Conservation (phyloP, 305 asterid species). For the Fraxinus greggii region DNA sequence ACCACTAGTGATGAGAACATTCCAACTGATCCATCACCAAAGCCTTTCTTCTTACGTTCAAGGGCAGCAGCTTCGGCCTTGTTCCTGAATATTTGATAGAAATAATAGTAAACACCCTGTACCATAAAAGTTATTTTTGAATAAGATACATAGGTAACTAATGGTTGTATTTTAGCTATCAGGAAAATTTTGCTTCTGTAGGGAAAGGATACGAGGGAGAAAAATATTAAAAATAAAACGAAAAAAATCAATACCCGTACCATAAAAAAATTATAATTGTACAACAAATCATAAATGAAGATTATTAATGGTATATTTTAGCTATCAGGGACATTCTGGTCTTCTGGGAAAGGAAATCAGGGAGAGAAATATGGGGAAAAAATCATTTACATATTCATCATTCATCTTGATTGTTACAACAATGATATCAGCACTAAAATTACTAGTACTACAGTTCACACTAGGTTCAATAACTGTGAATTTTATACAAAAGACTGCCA, state of each 20-base stretch:
- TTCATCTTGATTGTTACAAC: conserved; percentile 2
- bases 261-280: conserved; percentile 46
- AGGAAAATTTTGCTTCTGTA: conserved; percentile 14
- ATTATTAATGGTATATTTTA: conserved; percentile 20
- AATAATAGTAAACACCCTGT: conserved; percentile 99
- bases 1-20: conserved; percentile 88
- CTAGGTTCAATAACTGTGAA: background rate
- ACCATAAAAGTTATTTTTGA: conserved; percentile 48
- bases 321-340: conserved; percentile 20
- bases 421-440: background rate
- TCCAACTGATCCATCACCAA: conserved; percentile 98
- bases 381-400: background rate
- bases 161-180: conserved; percentile 21
- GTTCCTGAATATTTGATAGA: conserved; percentile 97
- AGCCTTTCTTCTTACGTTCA: conserved; percentile 62
- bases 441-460: background rate
- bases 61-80: conserved; percentile 78
- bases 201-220: background rate
- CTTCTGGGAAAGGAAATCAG: background rate
- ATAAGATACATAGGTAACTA: conserved; percentile 40
- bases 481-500: conserved; percentile 8
- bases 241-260: conserved; percentile 62
- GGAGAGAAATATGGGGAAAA: background rate
- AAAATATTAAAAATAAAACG: background rate
- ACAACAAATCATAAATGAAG: conserved; percentile 41